These are phyloP conservation scores for Xylaria hypoxylon DNA, from an alignment of 2,329 filamentous ascomycete species.

Conservation along the genomic window DNA sequence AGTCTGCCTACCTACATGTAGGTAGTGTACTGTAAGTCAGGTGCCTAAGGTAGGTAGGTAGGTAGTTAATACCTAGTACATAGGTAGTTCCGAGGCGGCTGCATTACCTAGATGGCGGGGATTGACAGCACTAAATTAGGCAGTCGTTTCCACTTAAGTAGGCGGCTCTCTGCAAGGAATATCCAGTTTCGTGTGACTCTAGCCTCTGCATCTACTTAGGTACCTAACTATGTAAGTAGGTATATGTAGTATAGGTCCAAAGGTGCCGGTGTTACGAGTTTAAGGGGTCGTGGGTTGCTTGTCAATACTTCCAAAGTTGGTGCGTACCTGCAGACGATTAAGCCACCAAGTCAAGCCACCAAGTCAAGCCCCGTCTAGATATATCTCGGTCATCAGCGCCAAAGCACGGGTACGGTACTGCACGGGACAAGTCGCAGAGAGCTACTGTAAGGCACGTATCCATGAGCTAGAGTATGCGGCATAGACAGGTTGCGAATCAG, in stretches of 20 bases:
- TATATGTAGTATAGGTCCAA: neutral
- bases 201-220: neutral
- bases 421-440: neutral
- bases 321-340: slow-evolving; percentile 6
- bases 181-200: too few species aligned
- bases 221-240: too few species aligned
- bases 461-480: too few species aligned
- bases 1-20: too few species aligned
- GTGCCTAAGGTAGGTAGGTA: too few species aligned
- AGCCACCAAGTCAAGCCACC: neutral
- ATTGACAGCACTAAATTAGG: slow-evolving; percentile 1
- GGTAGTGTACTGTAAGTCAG: too few species aligned
- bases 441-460: neutral
- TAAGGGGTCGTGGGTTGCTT: neutral
- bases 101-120: neutral
- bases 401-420: neutral
- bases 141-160: neutral
- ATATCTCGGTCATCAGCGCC: neutral
- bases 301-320: too few species aligned
- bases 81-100: slow-evolving; percentile 1
- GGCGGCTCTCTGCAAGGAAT: neutral
- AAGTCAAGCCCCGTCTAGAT: neutral
- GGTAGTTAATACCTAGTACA: too few species aligned
- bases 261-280: too few species aligned
- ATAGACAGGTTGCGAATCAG: neutral